These are phyloP conservation scores for Dictyostelium purpureum DNA, from an alignment of 78 protist genomes.

Conservation along the genomic window DNA sequence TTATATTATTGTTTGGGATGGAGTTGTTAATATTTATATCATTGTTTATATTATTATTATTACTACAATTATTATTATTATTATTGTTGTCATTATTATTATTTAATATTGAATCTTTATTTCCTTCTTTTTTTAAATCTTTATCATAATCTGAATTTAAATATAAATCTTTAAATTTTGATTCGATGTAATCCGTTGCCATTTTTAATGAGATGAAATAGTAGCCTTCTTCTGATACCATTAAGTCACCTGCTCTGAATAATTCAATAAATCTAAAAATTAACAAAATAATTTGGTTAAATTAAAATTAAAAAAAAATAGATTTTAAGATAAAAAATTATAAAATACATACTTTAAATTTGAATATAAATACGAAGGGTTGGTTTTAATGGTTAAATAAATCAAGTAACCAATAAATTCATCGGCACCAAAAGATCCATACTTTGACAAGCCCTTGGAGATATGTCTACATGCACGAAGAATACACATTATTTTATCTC, in stretches of 20 bases:
- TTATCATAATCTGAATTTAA: background rate
- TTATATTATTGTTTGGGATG: background rate
- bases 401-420: slow-evolving; percentile 40
- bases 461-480: slow-evolving; percentile 33
- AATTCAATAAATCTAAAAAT: slow-evolving; percentile 42
- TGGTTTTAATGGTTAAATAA: slow-evolving; percentile 6
- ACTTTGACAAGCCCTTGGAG: background rate
- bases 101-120: background rate
- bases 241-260: slow-evolving; percentile 38
- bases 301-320: background rate
- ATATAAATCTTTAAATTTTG: slow-evolving; percentile 8
- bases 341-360: slow-evolving; percentile 25
- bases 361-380: slow-evolving; percentile 54
- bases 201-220: slow-evolving; percentile 29
- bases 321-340: background rate
- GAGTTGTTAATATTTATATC: background rate
- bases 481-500: slow-evolving; percentile 53
- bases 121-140: background rate
- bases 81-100: slow-evolving; percentile 1
- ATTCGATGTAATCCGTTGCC: slow-evolving; percentile 12
- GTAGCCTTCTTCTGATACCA: slow-evolving; percentile 35
- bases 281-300: background rate
- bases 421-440: slow-evolving; percentile 61
- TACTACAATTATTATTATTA: background rate
- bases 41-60: background rate